A percentile compares a stretch with the other conserved stretches of the same genome.
These are phyloP conservation scores for Naganishia vaughanmartiniae DNA, from an alignment of 768 basidiomycete genomes.

Conservation along the genomic window DNA sequence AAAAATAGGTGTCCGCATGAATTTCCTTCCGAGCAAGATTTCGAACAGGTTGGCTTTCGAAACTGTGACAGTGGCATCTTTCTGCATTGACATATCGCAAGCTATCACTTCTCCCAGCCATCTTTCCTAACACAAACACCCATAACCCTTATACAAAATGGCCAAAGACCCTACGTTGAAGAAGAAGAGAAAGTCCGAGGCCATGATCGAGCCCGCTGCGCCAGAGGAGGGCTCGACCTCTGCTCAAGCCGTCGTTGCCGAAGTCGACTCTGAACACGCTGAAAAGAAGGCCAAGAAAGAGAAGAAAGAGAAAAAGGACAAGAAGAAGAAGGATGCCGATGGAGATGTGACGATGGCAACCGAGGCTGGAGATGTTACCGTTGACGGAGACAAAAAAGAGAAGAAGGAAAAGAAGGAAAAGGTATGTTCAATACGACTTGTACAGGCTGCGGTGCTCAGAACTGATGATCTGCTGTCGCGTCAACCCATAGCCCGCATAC, in stretches of 20 bases:
- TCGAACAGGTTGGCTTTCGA: background rate
- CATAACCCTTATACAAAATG: constrained; percentile 28
- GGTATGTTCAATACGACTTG: constrained; percentile 8
- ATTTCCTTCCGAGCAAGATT: constrained; percentile 8
- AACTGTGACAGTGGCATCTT: background rate
- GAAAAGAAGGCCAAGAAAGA: constrained; percentile 60
- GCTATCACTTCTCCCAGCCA: background rate
- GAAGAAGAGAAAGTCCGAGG: constrained; percentile 51
- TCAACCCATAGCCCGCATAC: background rate
- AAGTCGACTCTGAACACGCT: constrained; percentile 40
- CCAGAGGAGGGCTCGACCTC: constrained; percentile 38
- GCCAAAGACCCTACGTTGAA: constrained; percentile 43
- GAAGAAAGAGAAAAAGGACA: constrained; percentile 43
- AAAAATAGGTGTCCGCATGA: background rate
- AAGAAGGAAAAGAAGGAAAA: constrained; percentile 40
- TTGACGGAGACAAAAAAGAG: constrained; percentile 57
- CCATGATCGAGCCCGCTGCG: constrained; percentile 40
- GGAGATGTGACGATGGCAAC: constrained; percentile 37
- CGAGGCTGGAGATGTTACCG: constrained; percentile 52
- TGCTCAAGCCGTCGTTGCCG: constrained; percentile 44
- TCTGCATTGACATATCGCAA: background rate
- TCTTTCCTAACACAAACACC: background rate
- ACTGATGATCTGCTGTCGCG: background rate
- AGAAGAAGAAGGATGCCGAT: constrained; percentile 35
- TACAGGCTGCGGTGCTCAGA: constrained; percentile 9